Evolutionary conservation across 1,139 yeast species (phyloP), one percentile per base, ranked within the genome.

Genomic region (Suhomyces yuchorum): DNA sequence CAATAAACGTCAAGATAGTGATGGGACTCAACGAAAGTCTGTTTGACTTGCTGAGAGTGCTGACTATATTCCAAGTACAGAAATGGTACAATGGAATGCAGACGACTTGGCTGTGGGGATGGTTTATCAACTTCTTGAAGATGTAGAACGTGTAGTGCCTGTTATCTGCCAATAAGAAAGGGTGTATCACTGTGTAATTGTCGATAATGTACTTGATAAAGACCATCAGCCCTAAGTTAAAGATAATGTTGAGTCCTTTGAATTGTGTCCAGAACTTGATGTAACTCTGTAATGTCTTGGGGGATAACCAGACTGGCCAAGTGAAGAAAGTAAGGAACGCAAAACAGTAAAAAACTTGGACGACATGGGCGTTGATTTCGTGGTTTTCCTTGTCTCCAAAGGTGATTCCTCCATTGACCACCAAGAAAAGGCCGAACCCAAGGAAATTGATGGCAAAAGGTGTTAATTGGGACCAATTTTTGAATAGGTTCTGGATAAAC

Each of bases 351-450:
- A 91, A 84, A 1, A 92, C 56, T 65, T 93, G 99, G 3, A 87
- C 91, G 3, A 86, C 43, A 64, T 93, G 97, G 4, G 86, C 53
- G 2, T 84, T 81, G 4, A 86, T 75, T 39, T 75, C 71, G 64
- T 93, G 99, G 62, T 93, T 91, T 34, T 83, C 84, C 63, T 90
- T 88, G 63, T 93, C 99, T 0, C 96, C 95, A 53, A 90, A 84
- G 0, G 96, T 78, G 3, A 96, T 84, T 0, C 96, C 95, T 22
- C 86, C 84, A 57, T 93, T 93, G 56, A 72, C 57, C 33, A 76
- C 56, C 40, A 90, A 62, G 60, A 91, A 91, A 1, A 61, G 62
- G 1, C 65, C 73, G 66, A 90, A 91, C 1, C 75, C 55, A 0
- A 65, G 62, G 19, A 81, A 79, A 51, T 84, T 85, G 11, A 77